Evolutionary conservation across 2,329 filamentous ascomycete species (phyloP).

Genomic region (Tolypocladium guangdongense): DNA sequence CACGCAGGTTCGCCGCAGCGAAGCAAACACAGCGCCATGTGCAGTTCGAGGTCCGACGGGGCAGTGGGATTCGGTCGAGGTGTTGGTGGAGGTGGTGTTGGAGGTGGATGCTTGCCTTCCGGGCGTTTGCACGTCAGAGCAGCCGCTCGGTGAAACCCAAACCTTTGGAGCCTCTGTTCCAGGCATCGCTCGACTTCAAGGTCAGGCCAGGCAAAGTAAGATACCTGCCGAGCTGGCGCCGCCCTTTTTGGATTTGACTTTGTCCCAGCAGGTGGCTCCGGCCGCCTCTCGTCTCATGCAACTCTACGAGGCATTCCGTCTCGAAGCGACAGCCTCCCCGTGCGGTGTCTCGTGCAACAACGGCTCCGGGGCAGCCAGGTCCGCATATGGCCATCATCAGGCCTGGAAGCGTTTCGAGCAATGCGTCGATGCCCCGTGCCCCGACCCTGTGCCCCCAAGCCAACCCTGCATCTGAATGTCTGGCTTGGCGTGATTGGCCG

Average conservation of each 20-base stretch:
- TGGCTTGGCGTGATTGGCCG: not conserved
- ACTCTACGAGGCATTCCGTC: not conserved
- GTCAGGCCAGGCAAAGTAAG: not conserved
- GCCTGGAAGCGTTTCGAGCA: not conserved
- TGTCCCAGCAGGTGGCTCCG: not conserved
- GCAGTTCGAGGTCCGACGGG: not conserved
- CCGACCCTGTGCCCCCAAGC: not conserved
- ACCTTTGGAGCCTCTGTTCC: not conserved
- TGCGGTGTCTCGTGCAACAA: not conserved
- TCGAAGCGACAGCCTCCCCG: not conserved
- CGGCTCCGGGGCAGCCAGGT: not conserved
- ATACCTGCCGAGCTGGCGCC: not conserved
- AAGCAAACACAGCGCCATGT: not conserved
- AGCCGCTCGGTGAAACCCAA: not conserved
- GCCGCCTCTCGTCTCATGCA: not conserved
- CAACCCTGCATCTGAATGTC: not conserved
- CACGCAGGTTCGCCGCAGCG: not conserved
- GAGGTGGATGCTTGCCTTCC: not conserved
- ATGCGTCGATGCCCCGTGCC: not conserved
- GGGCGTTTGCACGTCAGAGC: not conserved
- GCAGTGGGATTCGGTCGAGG: not conserved
- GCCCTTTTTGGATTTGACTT: not conserved
- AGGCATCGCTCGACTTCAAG: not conserved
- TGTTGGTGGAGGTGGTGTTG: not conserved
- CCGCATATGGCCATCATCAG: not conserved